Evolutionary conservation across 257 asterid genomes (phyloP).

Genomic region (Handroanthus guayacan): DNA sequence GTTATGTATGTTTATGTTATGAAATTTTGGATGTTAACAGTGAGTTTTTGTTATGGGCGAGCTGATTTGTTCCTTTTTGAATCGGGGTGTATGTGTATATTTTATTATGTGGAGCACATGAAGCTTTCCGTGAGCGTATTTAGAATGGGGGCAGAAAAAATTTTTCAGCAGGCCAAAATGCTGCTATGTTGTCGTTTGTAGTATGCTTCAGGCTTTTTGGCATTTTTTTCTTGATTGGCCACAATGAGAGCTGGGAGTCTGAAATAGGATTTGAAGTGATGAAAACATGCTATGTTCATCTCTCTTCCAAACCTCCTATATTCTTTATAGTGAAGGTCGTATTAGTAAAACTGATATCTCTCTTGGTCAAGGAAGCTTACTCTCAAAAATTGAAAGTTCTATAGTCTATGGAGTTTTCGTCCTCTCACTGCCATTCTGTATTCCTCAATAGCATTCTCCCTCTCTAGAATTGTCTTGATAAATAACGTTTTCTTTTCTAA

Average conservation of each 20-base stretch:
- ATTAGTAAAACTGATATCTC: not conserved
- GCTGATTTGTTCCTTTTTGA: not conserved
- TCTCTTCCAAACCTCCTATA: not conserved
- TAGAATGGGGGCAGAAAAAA: conserved; percentile 1
- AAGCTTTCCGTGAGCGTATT: not conserved
- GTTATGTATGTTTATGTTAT: not conserved
- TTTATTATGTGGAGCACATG: not conserved
- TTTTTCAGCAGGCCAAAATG: not conserved
- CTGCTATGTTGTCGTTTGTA: not conserved
- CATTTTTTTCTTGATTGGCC: not conserved
- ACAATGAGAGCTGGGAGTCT: not conserved
- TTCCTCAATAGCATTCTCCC: not conserved
- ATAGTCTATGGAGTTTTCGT: not conserved
- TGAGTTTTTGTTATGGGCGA: not conserved
- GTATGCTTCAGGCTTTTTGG: not conserved
- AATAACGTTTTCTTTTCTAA: not conserved
- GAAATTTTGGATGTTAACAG: not conserved
- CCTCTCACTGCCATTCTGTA: not conserved
- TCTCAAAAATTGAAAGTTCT: not conserved
- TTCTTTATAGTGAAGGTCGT: not conserved
- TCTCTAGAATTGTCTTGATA: not conserved
- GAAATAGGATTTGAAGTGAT: not conserved
- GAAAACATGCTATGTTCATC: not conserved
- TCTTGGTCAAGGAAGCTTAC: not conserved
- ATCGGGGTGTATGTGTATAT: not conserved